Evolutionary conservation across 441 rosid species (phyloP).

Genomic region (Pelargonium australe): DNA sequence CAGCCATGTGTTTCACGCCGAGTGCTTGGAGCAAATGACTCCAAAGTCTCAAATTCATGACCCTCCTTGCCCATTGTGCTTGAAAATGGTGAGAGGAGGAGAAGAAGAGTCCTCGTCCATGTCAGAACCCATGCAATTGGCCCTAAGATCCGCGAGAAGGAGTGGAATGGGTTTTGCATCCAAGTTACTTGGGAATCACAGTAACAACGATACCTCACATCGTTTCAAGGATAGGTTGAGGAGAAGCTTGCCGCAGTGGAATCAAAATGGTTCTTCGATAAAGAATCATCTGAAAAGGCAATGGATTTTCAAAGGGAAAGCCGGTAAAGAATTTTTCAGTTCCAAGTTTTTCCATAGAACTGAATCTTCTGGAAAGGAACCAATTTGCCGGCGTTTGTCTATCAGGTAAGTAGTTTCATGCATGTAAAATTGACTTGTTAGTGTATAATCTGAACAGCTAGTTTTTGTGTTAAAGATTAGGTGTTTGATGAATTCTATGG

Average conservation of each 20-base stretch:
- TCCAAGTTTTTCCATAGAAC: too few species aligned
- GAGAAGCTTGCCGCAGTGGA: conserved; percentile 16
- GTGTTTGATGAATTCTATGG: too few species aligned
- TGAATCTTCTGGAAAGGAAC: too few species aligned
- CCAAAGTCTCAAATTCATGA: conserved; percentile 57
- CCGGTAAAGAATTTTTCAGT: too few species aligned
- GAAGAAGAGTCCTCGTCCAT: conserved; percentile 46
- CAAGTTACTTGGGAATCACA: conserved; percentile 31
- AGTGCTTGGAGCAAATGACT: conserved; percentile 78
- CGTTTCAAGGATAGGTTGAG: conserved; percentile 33
- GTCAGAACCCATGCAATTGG: conserved; percentile 63
- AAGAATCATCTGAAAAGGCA: too few species aligned
- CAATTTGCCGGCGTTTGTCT: too few species aligned
- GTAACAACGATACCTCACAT: conserved; percentile 27
- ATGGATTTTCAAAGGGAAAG: too few species aligned
- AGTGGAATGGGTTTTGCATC: conserved; percentile 40
- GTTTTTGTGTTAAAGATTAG: too few species aligned
- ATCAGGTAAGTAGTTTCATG: too few species aligned
- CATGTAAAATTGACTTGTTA: too few species aligned
- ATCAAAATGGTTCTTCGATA: too few species aligned
- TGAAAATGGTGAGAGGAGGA: conserved; percentile 34
- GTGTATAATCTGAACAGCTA: too few species aligned
- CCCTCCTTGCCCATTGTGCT: conserved; percentile 75
- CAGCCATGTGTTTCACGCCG: conserved; percentile 80
- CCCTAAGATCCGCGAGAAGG: conserved; percentile 54